Evolutionary conservation across 768 basidiomycete species (phyloP), one percentile per base, ranked within the genome.

Genomic region (Serpula lacrymans): DNA sequence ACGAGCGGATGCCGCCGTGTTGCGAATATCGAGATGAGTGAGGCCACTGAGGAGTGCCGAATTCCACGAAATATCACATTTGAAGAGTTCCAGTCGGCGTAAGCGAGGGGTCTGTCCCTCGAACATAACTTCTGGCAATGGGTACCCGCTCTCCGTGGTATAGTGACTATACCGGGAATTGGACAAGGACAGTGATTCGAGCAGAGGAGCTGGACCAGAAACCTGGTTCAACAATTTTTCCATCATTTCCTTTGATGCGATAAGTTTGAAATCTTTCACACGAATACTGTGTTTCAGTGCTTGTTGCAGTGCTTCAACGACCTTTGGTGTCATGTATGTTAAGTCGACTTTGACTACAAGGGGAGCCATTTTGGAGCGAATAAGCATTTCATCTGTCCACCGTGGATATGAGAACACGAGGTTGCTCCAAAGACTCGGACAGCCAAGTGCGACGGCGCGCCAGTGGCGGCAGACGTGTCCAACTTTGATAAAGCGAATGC

Each of bases 301-400:
- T 21, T 52, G 55, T 25, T 55, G 55, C 20, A 71, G 52, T 18
- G 53, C 49, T 22, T 52, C 50, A 23, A 57, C 41, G 33, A 59
- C 57, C 35, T 41, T 54, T 8, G 55, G 64, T 11, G 57, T 58
- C 6, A 52, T 39, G 58, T 37, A 70, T 42, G 31, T 54, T 42
- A 17, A 69, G 53, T 57, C 52, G 3, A 37, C 21, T 26, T 37
- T n/a, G 22, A 59, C 35, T 24, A 42, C 43, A 29, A 59, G 31
- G 23, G 63, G 58, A 12, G 63, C 64, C 53, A 54, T 64, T 48
- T 71, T 74, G 3, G 75, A 77, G 16, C 74, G 62, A 25, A 50
- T 53, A 18, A 77, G 44, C 60, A 75, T 68, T 48, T 69, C 70
- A 39, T 65, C 57, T 13, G 62, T 63, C 66, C 68, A 70, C 22